A percentile compares a stretch with the other conserved stretches of the same genome.
Evolutionary conservation across 176 grass and related monocot species (phyloP).

Genomic region (Aegilops umbellulata): DNA sequence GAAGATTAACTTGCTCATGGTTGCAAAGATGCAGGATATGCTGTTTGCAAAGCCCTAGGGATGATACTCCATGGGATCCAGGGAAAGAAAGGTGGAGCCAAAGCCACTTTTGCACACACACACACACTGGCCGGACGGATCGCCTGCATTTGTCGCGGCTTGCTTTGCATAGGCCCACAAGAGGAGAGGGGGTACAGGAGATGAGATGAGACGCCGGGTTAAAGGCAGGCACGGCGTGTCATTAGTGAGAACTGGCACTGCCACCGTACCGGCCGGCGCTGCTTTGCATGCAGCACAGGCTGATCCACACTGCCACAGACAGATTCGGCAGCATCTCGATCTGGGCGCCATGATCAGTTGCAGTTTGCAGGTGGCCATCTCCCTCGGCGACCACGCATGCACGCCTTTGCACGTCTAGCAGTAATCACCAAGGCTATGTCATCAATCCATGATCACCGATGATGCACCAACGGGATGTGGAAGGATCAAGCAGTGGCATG

Average conservation of each 20-base stretch:
- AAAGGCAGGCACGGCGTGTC: background rate
- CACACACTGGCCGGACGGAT: background rate
- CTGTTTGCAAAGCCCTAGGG: background rate
- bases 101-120: background rate
- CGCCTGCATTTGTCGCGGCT: background rate
- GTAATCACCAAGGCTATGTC: too few species aligned
- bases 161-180: background rate
- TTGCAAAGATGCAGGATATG: background rate
- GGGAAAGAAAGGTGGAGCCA: background rate
- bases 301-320: too few species aligned
- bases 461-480: background rate
- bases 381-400: conserved; percentile 3
- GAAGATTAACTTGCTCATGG: background rate
- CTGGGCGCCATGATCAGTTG: background rate
- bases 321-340: too few species aligned
- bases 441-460: too few species aligned
- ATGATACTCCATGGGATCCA: background rate
- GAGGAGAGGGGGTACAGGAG: too few species aligned
- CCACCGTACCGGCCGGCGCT: background rate
- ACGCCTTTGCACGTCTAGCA: background rate
- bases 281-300: conserved; percentile 15
- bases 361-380: background rate
- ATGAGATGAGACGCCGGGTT: background rate
- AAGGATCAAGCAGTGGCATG: background rate
- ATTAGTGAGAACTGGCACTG: conserved; percentile 18